Conservation (phyloP, 208 protist genomes). For the Leishmania amazonensis region DNA sequence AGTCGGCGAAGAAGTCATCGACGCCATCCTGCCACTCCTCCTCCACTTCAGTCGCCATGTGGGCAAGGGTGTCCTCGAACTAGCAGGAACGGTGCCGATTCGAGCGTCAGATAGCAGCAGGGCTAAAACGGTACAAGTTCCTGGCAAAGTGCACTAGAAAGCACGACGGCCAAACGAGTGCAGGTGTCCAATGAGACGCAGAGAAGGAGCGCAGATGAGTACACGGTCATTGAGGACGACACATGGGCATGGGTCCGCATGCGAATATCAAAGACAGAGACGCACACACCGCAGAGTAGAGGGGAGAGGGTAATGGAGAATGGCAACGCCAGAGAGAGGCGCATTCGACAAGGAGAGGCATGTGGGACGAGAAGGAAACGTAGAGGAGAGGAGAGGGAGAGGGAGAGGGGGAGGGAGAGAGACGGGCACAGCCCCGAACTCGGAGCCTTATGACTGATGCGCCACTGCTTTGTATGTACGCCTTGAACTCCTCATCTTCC, state of each 20-base stretch:
- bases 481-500: not conserved
- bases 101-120: not conserved
- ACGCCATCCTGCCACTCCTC: conserved; percentile 74
- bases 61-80: not conserved
- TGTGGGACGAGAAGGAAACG: not conserved
- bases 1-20: conserved; percentile 68
- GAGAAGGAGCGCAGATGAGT: not conserved
- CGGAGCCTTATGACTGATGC: not conserved
- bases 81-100: not conserved
- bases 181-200: too few relatives aligned
- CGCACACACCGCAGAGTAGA: not conserved
- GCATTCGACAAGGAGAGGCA: not conserved
- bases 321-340: not conserved
- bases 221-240: not conserved
- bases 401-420: not conserved
- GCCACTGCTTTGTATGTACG: not conserved
- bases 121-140: not conserved
- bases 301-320: not conserved
- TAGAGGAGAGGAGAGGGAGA: not conserved
- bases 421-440: not conserved
- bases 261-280: not conserved
- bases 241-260: not conserved
- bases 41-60: conserved; percentile 15
- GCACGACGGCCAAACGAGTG: not conserved
- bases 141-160: not conserved